These are phyloP conservation scores for Linum usitatissimum DNA, from an alignment of 345 rosid species.

Conservation along the genomic window DNA sequence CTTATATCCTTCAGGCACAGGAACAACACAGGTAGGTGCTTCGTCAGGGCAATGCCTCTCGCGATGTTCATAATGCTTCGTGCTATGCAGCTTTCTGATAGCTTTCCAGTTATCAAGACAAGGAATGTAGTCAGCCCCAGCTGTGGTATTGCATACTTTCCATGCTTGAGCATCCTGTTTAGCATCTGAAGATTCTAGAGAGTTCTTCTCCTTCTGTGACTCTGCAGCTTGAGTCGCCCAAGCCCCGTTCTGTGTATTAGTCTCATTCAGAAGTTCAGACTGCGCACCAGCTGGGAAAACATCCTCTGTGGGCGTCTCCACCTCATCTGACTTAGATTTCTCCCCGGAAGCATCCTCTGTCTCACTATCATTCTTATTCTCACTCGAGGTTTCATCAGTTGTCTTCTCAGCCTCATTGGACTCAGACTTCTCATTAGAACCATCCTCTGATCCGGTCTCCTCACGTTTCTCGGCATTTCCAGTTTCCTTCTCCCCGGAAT, in stretches of 20 bases:
- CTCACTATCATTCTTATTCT: neutral
- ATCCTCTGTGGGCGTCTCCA: neutral
- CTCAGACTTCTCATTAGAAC: conserved; percentile 17
- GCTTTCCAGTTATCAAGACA: conserved; percentile 4
- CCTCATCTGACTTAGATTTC: conserved; percentile 10
- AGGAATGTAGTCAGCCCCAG: conserved; percentile 3
- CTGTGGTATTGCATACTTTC: conserved; percentile 7
- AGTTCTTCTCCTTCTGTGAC: conserved; percentile 6
- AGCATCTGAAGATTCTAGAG: neutral
- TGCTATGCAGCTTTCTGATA: conserved; percentile 7
- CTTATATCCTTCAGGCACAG: conserved; percentile 4
- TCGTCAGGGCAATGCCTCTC: conserved; percentile 11
- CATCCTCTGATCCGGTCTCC: conserved; percentile 16
- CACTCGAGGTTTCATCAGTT: neutral
- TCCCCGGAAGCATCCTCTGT: conserved; percentile 14
- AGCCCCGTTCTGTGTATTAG: conserved; percentile 6
- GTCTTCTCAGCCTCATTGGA: conserved; percentile 14
- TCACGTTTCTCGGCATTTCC: neutral
- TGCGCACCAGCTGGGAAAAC: conserved; percentile 11
- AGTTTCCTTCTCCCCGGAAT: conserved; percentile 1
- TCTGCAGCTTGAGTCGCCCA: conserved; percentile 10
- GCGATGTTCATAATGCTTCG: conserved; percentile 9
- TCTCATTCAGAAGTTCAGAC: conserved; percentile 5
- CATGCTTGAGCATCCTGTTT: conserved; percentile 2
- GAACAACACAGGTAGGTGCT: conserved; percentile 6